These are phyloP conservation scores for Penicillium sp. DNA, from an alignment of 2,329 filamentous ascomycete genomes.

Conservation along the genomic window DNA sequence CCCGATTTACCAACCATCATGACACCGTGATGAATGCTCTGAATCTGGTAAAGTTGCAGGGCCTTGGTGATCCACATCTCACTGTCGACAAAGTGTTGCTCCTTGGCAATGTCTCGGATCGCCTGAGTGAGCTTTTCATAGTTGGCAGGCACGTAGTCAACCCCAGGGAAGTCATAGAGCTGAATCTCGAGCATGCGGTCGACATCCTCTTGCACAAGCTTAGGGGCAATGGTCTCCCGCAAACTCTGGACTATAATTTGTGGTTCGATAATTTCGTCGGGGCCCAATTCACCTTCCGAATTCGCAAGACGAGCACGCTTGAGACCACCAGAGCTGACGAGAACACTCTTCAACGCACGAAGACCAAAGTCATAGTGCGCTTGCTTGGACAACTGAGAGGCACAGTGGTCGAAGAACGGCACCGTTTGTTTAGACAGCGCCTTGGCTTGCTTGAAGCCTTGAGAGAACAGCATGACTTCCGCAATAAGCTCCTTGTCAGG, in stretches of 20 bases:
- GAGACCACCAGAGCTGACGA: slow-evolving; percentile 91
- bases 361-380: slow-evolving; percentile 99
- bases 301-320: slow-evolving; percentile 78
- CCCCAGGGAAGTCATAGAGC: slow-evolving; percentile 81
- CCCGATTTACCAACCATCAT: slow-evolving; percentile 99
- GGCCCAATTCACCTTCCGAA: slow-evolving; percentile 58
- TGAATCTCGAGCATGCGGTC: slow-evolving; percentile 86
- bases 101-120: slow-evolving; percentile 78
- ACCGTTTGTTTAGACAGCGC: slow-evolving; percentile 91
- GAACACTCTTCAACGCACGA: slow-evolving; percentile 95
- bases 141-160: slow-evolving; percentile 89
- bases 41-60: slow-evolving; percentile 95
- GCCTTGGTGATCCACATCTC: slow-evolving; percentile 98
- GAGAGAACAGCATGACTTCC: slow-evolving; percentile 99
- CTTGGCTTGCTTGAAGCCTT: slow-evolving; percentile 97
- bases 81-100: slow-evolving; percentile 84
- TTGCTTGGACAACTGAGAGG: slow-evolving; percentile 82
- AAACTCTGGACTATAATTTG: slow-evolving; percentile 99
- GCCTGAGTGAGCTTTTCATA: slow-evolving; percentile 76
- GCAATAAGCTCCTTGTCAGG: slow-evolving; percentile 99
- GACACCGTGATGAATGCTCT: slow-evolving; percentile 96
- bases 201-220: slow-evolving; percentile 90
- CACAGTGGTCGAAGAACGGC: slow-evolving; percentile 95
- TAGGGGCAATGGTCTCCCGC: slow-evolving; percentile 96
- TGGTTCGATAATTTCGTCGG: slow-evolving; percentile 79